Evolutionary conservation across 768 basidiomycete species (phyloP), one percentile per base, ranked within the genome.

Genomic region (Pholiota conissans): DNA sequence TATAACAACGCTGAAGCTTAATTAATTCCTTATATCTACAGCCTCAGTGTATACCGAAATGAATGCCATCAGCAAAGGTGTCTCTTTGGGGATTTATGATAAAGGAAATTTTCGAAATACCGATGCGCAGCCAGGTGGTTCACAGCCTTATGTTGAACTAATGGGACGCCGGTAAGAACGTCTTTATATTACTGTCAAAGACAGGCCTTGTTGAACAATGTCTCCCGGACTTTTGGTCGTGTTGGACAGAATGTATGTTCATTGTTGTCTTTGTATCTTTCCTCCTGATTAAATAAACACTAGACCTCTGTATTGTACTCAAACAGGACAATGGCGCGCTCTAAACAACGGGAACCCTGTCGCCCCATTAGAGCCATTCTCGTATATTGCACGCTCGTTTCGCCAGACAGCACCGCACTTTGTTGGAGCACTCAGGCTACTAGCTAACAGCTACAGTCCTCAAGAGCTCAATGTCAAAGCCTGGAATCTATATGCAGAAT

Each of bases 1-100:
- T 39, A 14, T 28, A 13, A 9, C 9, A 45, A 18, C 22, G 42
- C 22, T 5, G 30, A 5, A 11, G 52, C 32, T 37, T 1, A 39
- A 24, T 7, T 57, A 29, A n/a, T n/a, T n/a, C n/a, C n/a, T n/a
- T n/a, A n/a, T n/a, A n/a, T n/a, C n/a, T 28, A 45, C 61, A 94
- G 95, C 95, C 4, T 91, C 93, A 48, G 93, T 89, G 18, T 97
- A 94, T 70, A 96, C 95, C 9, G 93, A 96, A 68, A 84, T 96
- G 82, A 96, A 95, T 61, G 93, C 93, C 0, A 75, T 91, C 35
- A 77, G 88, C 27, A 96, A 94, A 69, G 95, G 93, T 10, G 79
- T 93, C 22, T 86, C 89, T 30, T 76, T 97, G 24, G 94, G 95
- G 2, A 81, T 95, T 54, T 87, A 87, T 65, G 78, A 86, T 50